Evolutionary conservation across 352 stramenopile species (phyloP).

Genomic region (Thalassiosira oceanica): DNA sequence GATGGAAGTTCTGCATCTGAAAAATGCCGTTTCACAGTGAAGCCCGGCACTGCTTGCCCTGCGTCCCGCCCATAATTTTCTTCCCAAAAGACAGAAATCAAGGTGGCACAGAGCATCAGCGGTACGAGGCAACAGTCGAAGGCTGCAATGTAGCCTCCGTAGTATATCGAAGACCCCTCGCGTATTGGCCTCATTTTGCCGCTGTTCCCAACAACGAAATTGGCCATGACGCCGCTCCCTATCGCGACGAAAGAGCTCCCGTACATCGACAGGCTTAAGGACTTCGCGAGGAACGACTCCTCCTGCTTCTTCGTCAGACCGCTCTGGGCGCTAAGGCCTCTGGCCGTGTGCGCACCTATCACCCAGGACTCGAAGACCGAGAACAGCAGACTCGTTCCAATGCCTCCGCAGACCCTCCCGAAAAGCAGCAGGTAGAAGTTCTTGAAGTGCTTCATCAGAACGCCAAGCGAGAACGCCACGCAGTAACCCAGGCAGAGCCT

Average conservation of each 20-base stretch:
- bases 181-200: slow-evolving; percentile 23
- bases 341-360: slow-evolving; percentile 82
- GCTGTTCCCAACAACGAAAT: slow-evolving; percentile 26
- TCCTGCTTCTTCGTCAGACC: too few species aligned
- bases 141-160: not conserved
- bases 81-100: too few species aligned
- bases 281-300: slow-evolving; percentile 67
- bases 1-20: too few species aligned
- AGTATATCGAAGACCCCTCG: not conserved
- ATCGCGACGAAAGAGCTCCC: slow-evolving; percentile 91
- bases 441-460: slow-evolving; percentile 64
- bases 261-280: slow-evolving; percentile 87
- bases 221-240: slow-evolving; percentile 18
- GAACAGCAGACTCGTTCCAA: slow-evolving; percentile 90
- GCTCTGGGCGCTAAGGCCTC: too few species aligned
- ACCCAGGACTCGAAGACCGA: slow-evolving; percentile 91
- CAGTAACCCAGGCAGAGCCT: slow-evolving; percentile 76
- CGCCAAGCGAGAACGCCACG: slow-evolving; percentile 86
- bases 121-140: slow-evolving; percentile 10
- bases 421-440: slow-evolving; percentile 77
- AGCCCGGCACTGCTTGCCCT: too few species aligned
- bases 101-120: too few species aligned
- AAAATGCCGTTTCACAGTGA: too few species aligned
- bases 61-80: too few species aligned
- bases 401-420: slow-evolving; percentile 85